A percentile compares a stretch with the other conserved stretches of the same genome.
These are phyloP conservation scores for Epichloe gansuensis DNA, from an alignment of 2,329 filamentous ascomycete species.

Conservation along the genomic window DNA sequence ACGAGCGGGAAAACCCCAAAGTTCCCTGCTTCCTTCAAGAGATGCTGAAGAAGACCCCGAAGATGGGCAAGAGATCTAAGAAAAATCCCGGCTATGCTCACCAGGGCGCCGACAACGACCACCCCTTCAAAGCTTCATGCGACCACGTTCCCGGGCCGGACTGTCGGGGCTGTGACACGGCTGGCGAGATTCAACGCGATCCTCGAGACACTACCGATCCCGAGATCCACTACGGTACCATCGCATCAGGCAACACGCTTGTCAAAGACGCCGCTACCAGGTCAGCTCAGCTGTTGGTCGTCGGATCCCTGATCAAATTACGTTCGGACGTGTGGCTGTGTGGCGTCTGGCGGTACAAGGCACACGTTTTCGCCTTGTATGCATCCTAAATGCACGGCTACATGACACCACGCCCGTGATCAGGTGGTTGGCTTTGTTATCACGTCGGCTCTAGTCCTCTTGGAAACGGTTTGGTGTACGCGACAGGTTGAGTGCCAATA, in stretches of 20 bases:
- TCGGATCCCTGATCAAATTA: too few relatives aligned
- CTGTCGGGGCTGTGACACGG: slow-evolving; percentile 3
- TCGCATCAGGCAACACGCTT: slow-evolving; percentile 5
- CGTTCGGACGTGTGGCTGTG: too few relatives aligned
- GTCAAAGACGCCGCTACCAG: slow-evolving; percentile 4
- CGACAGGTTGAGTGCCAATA: too few relatives aligned
- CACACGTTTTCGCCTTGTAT: too few relatives aligned
- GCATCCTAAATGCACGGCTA: too few relatives aligned
- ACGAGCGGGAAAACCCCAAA: slow-evolving; percentile 4
- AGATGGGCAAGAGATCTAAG: slow-evolving; percentile 3
- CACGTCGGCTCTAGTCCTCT: too few relatives aligned
- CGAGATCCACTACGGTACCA: slow-evolving; percentile 7
- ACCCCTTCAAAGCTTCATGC: slow-evolving; percentile 4
- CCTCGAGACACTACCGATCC: slow-evolving; percentile 1
- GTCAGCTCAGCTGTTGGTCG: too few relatives aligned
- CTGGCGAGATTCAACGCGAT: not conserved
- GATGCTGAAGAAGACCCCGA: slow-evolving; percentile 5
- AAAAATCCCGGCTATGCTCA: slow-evolving; percentile 1
- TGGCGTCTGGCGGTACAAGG: too few relatives aligned
- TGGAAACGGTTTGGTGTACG: too few relatives aligned
- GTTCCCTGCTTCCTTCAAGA: slow-evolving; percentile 2
- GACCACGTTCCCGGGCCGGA: slow-evolving; percentile 3
- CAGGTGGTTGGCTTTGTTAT: too few relatives aligned
- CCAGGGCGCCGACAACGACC: slow-evolving; percentile 4
- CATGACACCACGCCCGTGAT: too few relatives aligned